Conservation (phyloP, 768 basidiomycete species). For the Terana coerulea region DNA sequence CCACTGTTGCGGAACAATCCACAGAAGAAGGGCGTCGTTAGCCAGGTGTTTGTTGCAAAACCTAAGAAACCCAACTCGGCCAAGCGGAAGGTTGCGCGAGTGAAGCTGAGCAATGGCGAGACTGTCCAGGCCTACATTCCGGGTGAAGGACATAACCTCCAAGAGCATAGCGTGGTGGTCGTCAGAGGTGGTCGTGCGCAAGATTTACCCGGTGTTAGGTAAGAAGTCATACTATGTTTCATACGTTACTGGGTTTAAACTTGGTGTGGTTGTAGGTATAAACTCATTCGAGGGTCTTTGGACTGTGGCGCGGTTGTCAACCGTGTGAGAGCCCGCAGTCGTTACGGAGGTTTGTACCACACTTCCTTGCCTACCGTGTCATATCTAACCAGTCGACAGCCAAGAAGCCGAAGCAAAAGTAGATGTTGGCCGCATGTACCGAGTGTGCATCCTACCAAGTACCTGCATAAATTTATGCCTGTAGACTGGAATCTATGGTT, state of each 20-base stretch:
- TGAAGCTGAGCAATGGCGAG: constrained; percentile 88
- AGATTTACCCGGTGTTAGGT: constrained; percentile 98
- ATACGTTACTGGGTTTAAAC: neutral
- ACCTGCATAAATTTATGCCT: too few relatives aligned
- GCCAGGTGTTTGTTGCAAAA: constrained; percentile 71
- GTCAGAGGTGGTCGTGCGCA: constrained; percentile 95
- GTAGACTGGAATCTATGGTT: too few relatives aligned
- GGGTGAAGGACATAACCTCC: constrained; percentile 96
- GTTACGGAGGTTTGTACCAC: constrained; percentile 79
- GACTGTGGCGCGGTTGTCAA: constrained; percentile 91
- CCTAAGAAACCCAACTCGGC: constrained; percentile 99
- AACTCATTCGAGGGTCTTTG: constrained; percentile 87
- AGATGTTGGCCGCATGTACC: too few relatives aligned
- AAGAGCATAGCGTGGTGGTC: constrained; percentile 95
- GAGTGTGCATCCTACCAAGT: too few relatives aligned
- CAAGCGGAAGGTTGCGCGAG: constrained; percentile 92
- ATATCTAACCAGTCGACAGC: constrained; percentile 39
- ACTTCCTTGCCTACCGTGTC: constrained; percentile 10
- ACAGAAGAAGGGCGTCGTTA: constrained; percentile 91
- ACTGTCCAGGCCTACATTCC: constrained; percentile 91
- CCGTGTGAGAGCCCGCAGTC: constrained; percentile 76
- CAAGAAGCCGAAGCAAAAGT: constrained; percentile 85
- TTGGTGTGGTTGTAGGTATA: constrained; percentile 64
- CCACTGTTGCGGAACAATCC: constrained; percentile 78
- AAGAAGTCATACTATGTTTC: neutral